These are phyloP conservation scores for Crithidia sp. DNA, from an alignment of 208 protist genomes.

Conservation along the genomic window DNA sequence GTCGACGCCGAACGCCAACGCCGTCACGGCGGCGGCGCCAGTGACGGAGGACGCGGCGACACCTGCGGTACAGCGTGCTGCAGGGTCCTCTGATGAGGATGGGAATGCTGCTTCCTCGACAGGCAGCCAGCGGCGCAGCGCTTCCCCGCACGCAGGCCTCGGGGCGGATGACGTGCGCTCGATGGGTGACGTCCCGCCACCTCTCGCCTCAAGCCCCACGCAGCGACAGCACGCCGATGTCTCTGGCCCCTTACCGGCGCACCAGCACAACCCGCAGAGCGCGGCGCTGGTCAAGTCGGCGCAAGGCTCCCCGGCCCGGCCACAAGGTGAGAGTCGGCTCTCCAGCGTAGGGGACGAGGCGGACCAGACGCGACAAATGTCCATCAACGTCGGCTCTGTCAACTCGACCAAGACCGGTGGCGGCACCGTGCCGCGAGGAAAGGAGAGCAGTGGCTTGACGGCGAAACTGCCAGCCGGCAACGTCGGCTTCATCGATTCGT, in stretches of 20 bases:
- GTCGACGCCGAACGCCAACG: conserved; percentile 25
- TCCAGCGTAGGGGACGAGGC: background rate
- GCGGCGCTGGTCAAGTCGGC: conserved; percentile 20
- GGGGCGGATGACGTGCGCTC: background rate
- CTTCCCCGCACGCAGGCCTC: background rate
- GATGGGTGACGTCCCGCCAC: conserved; percentile 15
- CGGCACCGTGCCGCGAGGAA: background rate
- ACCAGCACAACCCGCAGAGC: background rate
- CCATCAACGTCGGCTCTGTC: background rate
- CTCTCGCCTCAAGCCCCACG: background rate
- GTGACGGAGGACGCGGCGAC: conserved; percentile 3
- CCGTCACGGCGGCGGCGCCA: conserved; percentile 18
- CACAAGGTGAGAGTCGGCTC: background rate
- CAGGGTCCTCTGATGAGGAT: background rate
- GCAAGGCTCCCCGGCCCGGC: conserved; percentile 18
- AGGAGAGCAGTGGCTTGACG: background rate
- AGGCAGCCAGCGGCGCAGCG: background rate
- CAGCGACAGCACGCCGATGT: background rate
- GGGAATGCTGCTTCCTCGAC: conserved; percentile 1
- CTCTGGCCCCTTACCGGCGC: background rate
- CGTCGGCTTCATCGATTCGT: background rate
- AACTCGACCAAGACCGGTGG: background rate
- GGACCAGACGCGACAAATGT: conserved; percentile 3
- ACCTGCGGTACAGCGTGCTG: conserved; percentile 8
- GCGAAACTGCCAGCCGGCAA: background rate